A percentile compares a stretch with the other conserved stretches of the same genome.
These are phyloP conservation scores for Celoporthe dispersa DNA, from an alignment of 2,329 filamentous ascomycete species.

Conservation along the genomic window DNA sequence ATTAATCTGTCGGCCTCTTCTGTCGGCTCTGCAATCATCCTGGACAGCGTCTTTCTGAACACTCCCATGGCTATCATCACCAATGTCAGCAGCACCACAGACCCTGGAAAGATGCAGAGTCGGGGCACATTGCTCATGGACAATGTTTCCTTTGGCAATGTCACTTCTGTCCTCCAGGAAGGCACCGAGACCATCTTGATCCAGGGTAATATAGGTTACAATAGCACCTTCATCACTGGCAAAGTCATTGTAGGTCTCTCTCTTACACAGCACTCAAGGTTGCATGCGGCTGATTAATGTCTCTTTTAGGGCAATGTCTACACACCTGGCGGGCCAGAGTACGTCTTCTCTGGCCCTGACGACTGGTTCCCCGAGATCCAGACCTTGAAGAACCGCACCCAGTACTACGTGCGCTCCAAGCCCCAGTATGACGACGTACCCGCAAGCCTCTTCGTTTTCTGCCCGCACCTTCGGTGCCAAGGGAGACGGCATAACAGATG, in stretches of 20 bases:
- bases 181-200: constrained; percentile 43
- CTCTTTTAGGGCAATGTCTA: constrained; percentile 66
- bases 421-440: constrained; percentile 65
- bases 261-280: not conserved
- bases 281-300: not conserved
- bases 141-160: constrained; percentile 48
- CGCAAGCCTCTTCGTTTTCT: constrained; percentile 59
- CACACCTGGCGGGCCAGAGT: constrained; percentile 47
- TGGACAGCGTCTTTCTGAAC: constrained; percentile 73
- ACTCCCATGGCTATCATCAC: constrained; percentile 71
- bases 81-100: constrained; percentile 46
- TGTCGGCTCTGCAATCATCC: constrained; percentile 75
- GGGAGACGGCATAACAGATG: constrained; percentile 73
- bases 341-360: constrained; percentile 53
- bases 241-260: not conserved
- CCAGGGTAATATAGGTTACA: not conserved
- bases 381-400: constrained; percentile 56
- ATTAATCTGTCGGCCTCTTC: constrained; percentile 67
- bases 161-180: constrained; percentile 42
- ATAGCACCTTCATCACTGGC: constrained; percentile 18
- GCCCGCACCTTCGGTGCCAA: constrained; percentile 66
- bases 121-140: constrained; percentile 51
- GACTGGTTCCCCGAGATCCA: constrained; percentile 53
- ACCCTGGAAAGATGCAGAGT: constrained; percentile 37
- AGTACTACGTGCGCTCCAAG: constrained; percentile 59